Percentiles rank a stretch among this genome's conserved stretches.
phyloP scores from a whole-genome alignment of 2,329 filamentous ascomycete genomes.

The Penicillium concentricum region DNA sequence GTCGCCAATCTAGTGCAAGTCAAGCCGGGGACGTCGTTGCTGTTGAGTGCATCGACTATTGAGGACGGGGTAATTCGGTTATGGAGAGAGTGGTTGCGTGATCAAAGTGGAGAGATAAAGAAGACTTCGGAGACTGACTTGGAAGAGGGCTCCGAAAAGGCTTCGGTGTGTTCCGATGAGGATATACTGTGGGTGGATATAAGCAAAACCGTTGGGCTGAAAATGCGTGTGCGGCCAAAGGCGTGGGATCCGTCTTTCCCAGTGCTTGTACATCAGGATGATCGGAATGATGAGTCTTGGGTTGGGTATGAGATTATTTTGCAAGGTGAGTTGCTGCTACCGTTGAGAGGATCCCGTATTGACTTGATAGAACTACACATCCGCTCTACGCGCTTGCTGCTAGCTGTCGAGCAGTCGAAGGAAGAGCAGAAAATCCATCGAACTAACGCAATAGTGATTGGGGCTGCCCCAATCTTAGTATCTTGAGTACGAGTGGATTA shows the following conservation, averaged over 20 bases:
- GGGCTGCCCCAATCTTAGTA: slow-evolving; percentile 5
- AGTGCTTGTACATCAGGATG: slow-evolving; percentile 49
- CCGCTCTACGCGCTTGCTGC: slow-evolving; percentile 61
- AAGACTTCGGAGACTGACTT: neutral
- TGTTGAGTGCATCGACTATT: slow-evolving; percentile 64
- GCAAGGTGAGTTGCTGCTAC: slow-evolving; percentile 56
- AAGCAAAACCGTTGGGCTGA: slow-evolving; percentile 64
- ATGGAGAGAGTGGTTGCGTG: slow-evolving; percentile 69
- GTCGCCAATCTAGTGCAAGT: slow-evolving; percentile 67
- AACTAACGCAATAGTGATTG: slow-evolving; percentile 60
- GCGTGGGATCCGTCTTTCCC: slow-evolving; percentile 49
- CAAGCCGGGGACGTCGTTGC: slow-evolving; percentile 60
- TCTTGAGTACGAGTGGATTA: neutral
- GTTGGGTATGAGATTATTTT: slow-evolving; percentile 71
- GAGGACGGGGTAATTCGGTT: slow-evolving; percentile 68
- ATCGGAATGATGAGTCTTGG: slow-evolving; percentile 62
- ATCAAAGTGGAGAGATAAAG: slow-evolving; percentile 30
- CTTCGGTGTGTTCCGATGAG: slow-evolving; percentile 24
- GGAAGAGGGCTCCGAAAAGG: slow-evolving; percentile 19
- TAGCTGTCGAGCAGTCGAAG: slow-evolving; percentile 65
- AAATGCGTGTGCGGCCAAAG: slow-evolving; percentile 62
- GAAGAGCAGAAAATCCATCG: slow-evolving; percentile 56
- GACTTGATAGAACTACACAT: slow-evolving; percentile 61
- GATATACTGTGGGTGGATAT: slow-evolving; percentile 68
- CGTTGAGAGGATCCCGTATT: neutral